phyloP scores from a whole-genome alignment of 306 rosid genomes.

The Sicyos baderoa region DNA sequence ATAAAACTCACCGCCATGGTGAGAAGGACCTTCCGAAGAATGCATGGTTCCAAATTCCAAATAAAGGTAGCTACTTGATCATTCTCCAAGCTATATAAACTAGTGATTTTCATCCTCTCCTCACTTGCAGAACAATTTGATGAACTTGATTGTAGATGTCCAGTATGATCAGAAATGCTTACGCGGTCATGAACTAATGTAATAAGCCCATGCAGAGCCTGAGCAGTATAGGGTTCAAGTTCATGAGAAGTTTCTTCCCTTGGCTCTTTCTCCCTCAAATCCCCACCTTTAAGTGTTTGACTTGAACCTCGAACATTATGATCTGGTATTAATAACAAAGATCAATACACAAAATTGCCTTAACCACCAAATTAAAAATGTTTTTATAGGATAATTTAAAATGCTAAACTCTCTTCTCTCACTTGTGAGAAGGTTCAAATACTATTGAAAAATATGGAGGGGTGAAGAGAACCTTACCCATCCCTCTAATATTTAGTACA shows the following conservation, averaged over 20 bases:
- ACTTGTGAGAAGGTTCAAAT: constrained; percentile 1
- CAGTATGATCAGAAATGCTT: constrained; percentile 31
- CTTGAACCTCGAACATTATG: constrained; percentile 24
- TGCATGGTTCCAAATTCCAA: constrained; percentile 44
- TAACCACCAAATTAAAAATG: neutral
- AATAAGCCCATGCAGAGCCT: constrained; percentile 75
- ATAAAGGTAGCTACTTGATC: constrained; percentile 65
- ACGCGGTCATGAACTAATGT: constrained; percentile 63
- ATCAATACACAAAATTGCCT: neutral
- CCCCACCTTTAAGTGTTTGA: constrained; percentile 33
- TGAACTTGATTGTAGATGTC: constrained; percentile 36
- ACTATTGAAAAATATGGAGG: constrained; percentile 1
- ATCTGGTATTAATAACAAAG: constrained; percentile 28
- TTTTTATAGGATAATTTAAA: neutral
- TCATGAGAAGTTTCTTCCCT: constrained; percentile 35
- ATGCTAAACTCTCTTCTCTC: neutral
- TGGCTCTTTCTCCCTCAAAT: constrained; percentile 37
- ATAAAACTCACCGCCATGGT: constrained; percentile 75
- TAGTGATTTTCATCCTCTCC: constrained; percentile 28
- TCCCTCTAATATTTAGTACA: constrained; percentile 28
- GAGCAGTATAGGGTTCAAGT: constrained; percentile 50
- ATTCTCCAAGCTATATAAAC: constrained; percentile 39
- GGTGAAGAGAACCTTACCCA: constrained; percentile 21
- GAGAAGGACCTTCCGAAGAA: constrained; percentile 60
- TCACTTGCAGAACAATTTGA: constrained; percentile 38